phyloP scores from a whole-genome alignment of 345 rosid species.

The Populus pruinosa region DNA sequence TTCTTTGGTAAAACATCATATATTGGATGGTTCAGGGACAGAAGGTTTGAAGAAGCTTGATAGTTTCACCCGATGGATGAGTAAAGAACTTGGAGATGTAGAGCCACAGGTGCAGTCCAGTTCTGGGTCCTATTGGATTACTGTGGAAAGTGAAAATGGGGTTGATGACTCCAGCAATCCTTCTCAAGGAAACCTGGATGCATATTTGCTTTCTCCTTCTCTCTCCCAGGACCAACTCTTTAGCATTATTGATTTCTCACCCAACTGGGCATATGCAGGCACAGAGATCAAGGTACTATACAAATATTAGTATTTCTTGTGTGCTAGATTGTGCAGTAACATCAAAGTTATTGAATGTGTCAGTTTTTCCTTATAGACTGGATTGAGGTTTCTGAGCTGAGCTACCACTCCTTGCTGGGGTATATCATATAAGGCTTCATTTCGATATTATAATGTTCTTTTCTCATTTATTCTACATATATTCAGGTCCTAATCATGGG shows the following conservation, averaged over 20 bases:
- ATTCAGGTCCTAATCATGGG: conserved; percentile 70
- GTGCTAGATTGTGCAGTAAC: background rate
- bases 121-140: conserved; percentile 61
- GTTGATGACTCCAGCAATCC: conserved; percentile 42
- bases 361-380: background rate
- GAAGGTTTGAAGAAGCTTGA: conserved; percentile 82
- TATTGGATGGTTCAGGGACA: conserved; percentile 43
- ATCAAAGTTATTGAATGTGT: background rate
- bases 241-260: conserved; percentile 77
- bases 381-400: background rate
- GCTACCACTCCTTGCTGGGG: conserved; percentile 9
- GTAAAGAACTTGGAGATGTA: conserved; percentile 88
- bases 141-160: conserved; percentile 55
- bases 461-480: conserved; percentile 10
- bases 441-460: conserved; percentile 2
- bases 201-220: conserved; percentile 61
- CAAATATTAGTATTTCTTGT: background rate
- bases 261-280: conserved; percentile 71
- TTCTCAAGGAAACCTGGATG: conserved; percentile 50
- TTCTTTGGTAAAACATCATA: conserved; percentile 43
- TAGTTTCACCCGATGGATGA: conserved; percentile 93
- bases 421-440: background rate
- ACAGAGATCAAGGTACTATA: conserved; percentile 62
- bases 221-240: conserved; percentile 82
- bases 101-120: conserved; percentile 51